Evolutionary conservation across 2,329 filamentous ascomycete species (phyloP), one percentile per base, ranked within the genome.

Genomic region (Claviceps africana): DNA sequence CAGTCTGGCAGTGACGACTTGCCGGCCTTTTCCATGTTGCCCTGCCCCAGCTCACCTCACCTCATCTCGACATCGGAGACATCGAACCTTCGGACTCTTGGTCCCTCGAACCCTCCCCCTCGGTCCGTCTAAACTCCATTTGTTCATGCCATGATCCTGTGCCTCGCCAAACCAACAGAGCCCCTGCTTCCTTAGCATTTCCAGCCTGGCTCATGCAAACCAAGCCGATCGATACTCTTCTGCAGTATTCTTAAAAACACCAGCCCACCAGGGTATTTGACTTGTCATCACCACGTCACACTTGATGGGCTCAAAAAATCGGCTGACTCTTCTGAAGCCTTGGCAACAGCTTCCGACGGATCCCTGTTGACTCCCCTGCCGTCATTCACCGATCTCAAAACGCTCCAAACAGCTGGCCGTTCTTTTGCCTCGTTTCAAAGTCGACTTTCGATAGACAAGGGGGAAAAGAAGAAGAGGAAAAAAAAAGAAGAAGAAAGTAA

Each of bases 111-210:
- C 39, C 51, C 51, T 51, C 48, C 49, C n/a, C n/a, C n/a, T n/a
- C n/a, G n/a, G n/a, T 51, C 43, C n/a, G 19, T 43, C 48, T 35
- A 9, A 49, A 55, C 51, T 25, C 42, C 52, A 51, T 45, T 43
- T 33, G n/a, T 47, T 21, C 44, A 33, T 47, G 25, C 30, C 13
- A 19, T 40, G 47, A 44, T 47, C 49, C 17, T 31, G 11, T 39
- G 19, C 49, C 37, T 46, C 48, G 11, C 43, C 40, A 49, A 19
- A 33, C 48, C 47, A 30, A 42, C 35, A 28, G 37, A 46, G 31
- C 42, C 31, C 10, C 15, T 28, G 21, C 22, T 30, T 46, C 21
- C 19, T 51, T 11, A 19, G 42, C 42, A 21, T n/a, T 15, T 11
- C 1, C 19, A 19, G 15, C 8, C 19, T 15, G 43, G 25, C 43